A percentile compares a stretch with the other conserved stretches of the same genome.
phyloP scores from a whole-genome alignment of 495 filamentous ascomycete species.

The Hypoxylon crocopeplum region DNA sequence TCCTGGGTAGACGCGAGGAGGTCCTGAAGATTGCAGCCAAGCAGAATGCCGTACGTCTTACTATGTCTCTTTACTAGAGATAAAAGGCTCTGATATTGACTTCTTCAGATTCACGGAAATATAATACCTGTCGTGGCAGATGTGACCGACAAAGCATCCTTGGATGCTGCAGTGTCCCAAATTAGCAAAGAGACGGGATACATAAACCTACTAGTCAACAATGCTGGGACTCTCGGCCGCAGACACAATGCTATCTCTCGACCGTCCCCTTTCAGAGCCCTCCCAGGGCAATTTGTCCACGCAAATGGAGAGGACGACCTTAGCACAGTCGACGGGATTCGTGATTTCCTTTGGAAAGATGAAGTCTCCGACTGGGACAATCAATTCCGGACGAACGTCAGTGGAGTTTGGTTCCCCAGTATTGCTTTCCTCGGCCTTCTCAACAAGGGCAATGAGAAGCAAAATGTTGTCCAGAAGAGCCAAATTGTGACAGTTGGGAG shows the following conservation, averaged over 20 bases:
- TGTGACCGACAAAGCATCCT: background rate
- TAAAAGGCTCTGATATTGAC: no score
- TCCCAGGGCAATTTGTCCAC: no score
- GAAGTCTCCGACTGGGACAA: background rate
- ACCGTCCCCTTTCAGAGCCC: no score
- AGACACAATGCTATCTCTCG: no score
- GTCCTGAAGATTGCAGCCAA: slow-evolving; percentile 56
- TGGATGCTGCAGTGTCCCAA: background rate
- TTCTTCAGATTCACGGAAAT: no score
- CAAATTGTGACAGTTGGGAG: background rate
- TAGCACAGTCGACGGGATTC: background rate
- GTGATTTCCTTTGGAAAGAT: background rate
- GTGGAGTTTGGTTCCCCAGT: background rate
- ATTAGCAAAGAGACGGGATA: background rate
- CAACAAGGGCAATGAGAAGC: background rate
- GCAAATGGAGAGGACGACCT: no score
- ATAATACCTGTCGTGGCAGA: background rate
- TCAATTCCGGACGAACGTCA: background rate
- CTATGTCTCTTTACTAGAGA: no score
- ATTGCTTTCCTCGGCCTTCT: background rate
- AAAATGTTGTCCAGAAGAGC: background rate
- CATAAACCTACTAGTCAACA: background rate
- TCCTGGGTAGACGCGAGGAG: slow-evolving; percentile 61
- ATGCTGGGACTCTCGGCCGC: background rate
- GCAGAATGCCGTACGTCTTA: no score